Conservation (phyloP, 345 rosid genomes). For the Moricandia moricandioides region DNA sequence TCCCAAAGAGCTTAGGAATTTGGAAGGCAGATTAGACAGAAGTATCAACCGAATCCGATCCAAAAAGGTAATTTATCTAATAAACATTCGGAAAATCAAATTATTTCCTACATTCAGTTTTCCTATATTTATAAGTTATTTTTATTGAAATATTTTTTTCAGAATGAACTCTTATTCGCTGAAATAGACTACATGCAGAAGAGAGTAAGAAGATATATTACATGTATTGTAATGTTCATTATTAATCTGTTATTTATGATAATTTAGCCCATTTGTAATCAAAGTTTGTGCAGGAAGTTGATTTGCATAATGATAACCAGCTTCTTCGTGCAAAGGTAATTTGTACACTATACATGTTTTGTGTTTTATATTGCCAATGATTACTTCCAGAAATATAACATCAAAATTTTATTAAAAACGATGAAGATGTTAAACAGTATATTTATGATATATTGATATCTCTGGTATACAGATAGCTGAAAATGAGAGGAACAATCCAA, state of each 20-base stretch:
- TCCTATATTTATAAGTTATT: not conserved
- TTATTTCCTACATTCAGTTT: not conserved
- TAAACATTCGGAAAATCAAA: not conserved
- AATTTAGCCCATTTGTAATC: not conserved
- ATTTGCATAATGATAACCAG: conserved; percentile 91
- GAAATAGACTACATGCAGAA: conserved; percentile 96
- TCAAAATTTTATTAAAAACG: not conserved
- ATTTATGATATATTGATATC: not conserved
- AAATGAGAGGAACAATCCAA: conserved; percentile 69
- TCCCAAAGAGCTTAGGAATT: conserved; percentile 58
- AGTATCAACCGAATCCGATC: conserved; percentile 79
- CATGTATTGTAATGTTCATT: not conserved
- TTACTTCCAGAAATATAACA: not conserved
- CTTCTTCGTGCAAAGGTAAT: conserved; percentile 97
- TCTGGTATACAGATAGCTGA: conserved; percentile 64
- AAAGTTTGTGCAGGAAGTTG: conserved; percentile 61
- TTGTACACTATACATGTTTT: no score
- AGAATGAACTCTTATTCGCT: conserved; percentile 82
- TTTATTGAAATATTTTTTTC: conserved; percentile 7
- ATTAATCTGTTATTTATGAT: not conserved
- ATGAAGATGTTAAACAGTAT: not conserved
- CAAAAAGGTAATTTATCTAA: conserved; percentile 57
- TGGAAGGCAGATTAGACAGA: conserved; percentile 73
- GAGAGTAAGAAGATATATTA: conserved; percentile 51
- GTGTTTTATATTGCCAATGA: not conserved